Base-by-base conservation (phyloP, 441 rosid species). In the Aleurites moluccanus region DNA sequence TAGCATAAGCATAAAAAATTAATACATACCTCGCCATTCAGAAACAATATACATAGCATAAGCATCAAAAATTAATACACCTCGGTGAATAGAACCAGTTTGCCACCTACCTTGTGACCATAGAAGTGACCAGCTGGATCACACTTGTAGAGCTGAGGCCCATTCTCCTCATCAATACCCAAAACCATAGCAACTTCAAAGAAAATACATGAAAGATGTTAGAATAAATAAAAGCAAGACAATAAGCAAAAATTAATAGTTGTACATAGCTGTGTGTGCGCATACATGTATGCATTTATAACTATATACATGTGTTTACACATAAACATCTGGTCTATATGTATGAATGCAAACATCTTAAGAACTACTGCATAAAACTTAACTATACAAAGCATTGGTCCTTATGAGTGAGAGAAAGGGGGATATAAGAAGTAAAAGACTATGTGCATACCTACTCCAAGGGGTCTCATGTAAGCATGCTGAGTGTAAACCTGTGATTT, bases 381-480 rank as follows among this genome's bases (percentile, higher is more conserved):
- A 49, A 49, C 56, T 13, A 33, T 18, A 7, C 33, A 63, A 40
- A 64, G 44, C 47, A 20, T 10, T 38, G 7, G 20, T n/a, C 20
- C 56, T 13, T 14, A 6, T 62, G 3, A 73, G 18, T 20, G 49
- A 61, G 14, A 33, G 9, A 52, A 52, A 47, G 16, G 6, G 56
- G 56, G 56, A 23, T 0, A n/a, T 38, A 38, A 33, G 18, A 73
- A 69, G 73, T 35, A 21, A 50, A 27, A 76, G 73, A 77, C 6
- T 23, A 76, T 75, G 81, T 76, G 81, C 88, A 61, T 82, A 87
- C 99, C 96, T 72, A 96, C 97, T 80, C 99, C 97, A 77, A 93
- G 98, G 23, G 99, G 99, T 84, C 99, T 90, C 99, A 93, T 92
- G 80, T 96, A 96, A 69, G 98, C 99, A 90, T 96, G 98, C 70